These are phyloP conservation scores for Cymbopogon flexuosus DNA, from an alignment of 202 grass and related monocot species.

Conservation along the genomic window DNA sequence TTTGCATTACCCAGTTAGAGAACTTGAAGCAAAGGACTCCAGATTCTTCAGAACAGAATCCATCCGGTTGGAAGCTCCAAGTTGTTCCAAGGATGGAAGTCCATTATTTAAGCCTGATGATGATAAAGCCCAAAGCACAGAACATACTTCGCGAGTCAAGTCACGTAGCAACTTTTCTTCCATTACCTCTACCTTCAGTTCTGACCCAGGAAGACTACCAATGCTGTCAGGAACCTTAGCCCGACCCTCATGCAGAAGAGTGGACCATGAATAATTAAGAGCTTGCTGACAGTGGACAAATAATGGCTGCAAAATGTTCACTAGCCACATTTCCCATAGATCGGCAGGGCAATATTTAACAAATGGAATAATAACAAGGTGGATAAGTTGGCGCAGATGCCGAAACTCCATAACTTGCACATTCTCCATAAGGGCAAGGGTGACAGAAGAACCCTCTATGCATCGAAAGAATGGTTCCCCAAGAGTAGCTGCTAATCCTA, in stretches of 20 bases:
- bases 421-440: constrained; percentile 70
- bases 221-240: constrained; percentile 84
- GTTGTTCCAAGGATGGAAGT: constrained; percentile 83
- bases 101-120: constrained; percentile 67
- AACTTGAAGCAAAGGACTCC: constrained; percentile 65
- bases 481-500: constrained; percentile 76
- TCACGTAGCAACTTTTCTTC: constrained; percentile 94
- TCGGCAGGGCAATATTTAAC: constrained; percentile 73
- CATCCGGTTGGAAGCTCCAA: constrained; percentile 71
- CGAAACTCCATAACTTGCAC: constrained; percentile 90
- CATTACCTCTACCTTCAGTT: constrained; percentile 95
- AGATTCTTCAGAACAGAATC: constrained; percentile 61
- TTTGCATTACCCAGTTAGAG: constrained; percentile 65
- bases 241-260: constrained; percentile 72
- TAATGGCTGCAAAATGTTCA: constrained; percentile 77
- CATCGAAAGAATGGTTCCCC: constrained; percentile 77
- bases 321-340: constrained; percentile 56
- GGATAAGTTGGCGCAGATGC: constrained; percentile 87
- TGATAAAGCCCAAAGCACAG: constrained; percentile 68
- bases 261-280: constrained; percentile 81
- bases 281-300: constrained; percentile 78
- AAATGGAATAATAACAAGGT: constrained; percentile 81
- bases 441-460: constrained; percentile 59
- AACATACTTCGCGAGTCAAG: constrained; percentile 93
- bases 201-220: constrained; percentile 84